Conservation (phyloP, 73 alveolate species). For the Tetrahymena elliotti region DNA sequence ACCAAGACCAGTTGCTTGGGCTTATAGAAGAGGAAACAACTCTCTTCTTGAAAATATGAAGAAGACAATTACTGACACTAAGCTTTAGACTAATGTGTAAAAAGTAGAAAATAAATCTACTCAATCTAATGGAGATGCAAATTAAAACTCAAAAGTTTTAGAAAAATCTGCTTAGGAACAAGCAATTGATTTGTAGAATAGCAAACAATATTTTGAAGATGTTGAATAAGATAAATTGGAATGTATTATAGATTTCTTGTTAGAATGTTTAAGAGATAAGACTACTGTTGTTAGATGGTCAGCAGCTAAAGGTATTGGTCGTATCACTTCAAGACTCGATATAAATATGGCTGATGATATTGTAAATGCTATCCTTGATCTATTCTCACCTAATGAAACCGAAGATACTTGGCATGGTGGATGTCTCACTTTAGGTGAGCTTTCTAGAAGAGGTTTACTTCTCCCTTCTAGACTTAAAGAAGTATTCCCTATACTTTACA, state of each 20-base stretch:
- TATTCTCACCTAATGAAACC: slow-evolving; percentile 78
- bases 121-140: slow-evolving; percentile 20
- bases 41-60: slow-evolving; percentile 35
- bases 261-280: slow-evolving; percentile 74
- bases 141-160: background rate
- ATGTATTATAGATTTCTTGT: slow-evolving; percentile 59
- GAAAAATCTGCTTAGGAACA: slow-evolving; percentile 55
- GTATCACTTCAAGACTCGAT: slow-evolving; percentile 80
- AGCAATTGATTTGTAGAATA: slow-evolving; percentile 44
- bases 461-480: slow-evolving; percentile 81
- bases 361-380: slow-evolving; percentile 63
- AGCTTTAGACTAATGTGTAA: slow-evolving; percentile 2
- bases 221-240: slow-evolving; percentile 71
- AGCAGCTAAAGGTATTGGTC: slow-evolving; percentile 95
- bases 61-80: background rate
- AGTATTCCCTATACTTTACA: slow-evolving; percentile 51
- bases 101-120: slow-evolving; percentile 8
- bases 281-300: slow-evolving; percentile 94
- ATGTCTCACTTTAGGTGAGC: slow-evolving; percentile 94
- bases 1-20: slow-evolving; percentile 84
- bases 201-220: slow-evolving; percentile 56
- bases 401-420: slow-evolving; percentile 95
- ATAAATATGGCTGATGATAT: slow-evolving; percentile 87
- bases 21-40: slow-evolving; percentile 70
- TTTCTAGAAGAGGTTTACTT: slow-evolving; percentile 93